phyloP scores from a whole-genome alignment of 169 alveolate genomes.

The Toxoplasma gondii region DNA sequence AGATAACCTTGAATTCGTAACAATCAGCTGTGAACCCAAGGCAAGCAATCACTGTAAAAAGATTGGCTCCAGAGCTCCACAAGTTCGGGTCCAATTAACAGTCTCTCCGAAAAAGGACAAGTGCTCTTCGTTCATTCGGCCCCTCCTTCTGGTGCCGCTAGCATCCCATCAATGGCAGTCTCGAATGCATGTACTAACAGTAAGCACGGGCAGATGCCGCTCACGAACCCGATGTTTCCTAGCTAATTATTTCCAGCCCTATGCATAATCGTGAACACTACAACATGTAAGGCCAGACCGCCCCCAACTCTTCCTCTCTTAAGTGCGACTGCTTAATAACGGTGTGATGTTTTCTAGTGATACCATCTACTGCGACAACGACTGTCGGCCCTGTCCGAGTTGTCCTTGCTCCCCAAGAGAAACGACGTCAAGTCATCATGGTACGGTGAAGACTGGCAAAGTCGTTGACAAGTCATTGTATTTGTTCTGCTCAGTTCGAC shows the following conservation, averaged over 20 bases:
- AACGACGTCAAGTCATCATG: conserved; percentile 7
- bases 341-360: background rate
- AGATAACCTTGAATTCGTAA: background rate
- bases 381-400: background rate
- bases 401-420: background rate
- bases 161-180: conserved; percentile 13
- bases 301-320: background rate
- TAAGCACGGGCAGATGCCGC: background rate
- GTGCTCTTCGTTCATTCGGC: conserved; percentile 6
- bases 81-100: background rate
- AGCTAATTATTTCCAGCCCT: background rate
- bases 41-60: background rate
- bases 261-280: background rate
- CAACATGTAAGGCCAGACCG: background rate
- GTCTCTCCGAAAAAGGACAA: conserved; percentile 2
- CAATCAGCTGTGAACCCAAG: background rate
- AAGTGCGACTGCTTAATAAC: background rate
- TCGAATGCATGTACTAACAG: conserved; percentile 26
- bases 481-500: conserved; percentile 3
- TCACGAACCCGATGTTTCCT: background rate
- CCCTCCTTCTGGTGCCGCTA: conserved; percentile 13
- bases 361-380: background rate
- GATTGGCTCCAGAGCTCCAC: background rate
- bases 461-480: background rate
- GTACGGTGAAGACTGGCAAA: background rate